Percentiles rank a stretch among this genome's conserved stretches.
Evolutionary conservation across 176 grass and related monocot genomes (phyloP).

Genomic region (Chloris gayana): DNA sequence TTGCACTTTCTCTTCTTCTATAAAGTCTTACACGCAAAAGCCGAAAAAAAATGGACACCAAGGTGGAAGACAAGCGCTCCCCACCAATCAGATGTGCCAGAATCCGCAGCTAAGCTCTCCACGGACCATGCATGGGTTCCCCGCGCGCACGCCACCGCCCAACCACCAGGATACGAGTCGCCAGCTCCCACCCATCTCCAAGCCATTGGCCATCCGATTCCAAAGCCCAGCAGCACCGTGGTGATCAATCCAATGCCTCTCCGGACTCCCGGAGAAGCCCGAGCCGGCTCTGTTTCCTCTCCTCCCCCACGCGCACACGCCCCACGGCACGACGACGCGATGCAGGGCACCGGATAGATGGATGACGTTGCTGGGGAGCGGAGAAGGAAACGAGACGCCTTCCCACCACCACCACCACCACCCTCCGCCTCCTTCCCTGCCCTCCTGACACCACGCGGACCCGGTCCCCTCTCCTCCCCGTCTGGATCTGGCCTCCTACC

Average conservation of each 20-base stretch:
- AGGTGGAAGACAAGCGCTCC: conserved; percentile 10
- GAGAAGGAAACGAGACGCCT: conserved; percentile 30
- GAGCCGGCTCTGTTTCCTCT: neutral
- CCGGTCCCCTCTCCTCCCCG: conserved; percentile 27
- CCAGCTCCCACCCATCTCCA: conserved; percentile 13
- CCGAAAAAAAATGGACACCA: no score
- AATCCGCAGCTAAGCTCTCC: neutral
- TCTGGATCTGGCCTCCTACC: conserved; percentile 22
- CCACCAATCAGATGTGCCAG: neutral
- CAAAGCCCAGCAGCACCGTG: neutral
- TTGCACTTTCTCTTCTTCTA: no score
- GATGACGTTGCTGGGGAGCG: conserved; percentile 29
- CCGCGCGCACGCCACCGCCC: neutral
- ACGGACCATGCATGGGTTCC: neutral
- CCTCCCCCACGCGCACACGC: neutral
- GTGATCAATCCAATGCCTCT: conserved; percentile 18
- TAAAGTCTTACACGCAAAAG: no score
- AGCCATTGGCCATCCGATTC: neutral
- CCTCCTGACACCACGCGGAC: conserved; percentile 33
- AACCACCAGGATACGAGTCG: conserved; percentile 15
- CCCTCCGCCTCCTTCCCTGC: conserved; percentile 21
- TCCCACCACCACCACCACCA: neutral
- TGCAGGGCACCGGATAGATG: conserved; percentile 33
- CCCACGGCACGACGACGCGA: conserved; percentile 32
- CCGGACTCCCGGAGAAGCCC: neutral